Evolutionary conservation across 768 basidiomycete species (phyloP), one percentile per base, ranked within the genome.

Genomic region (Suillus alpinus): DNA sequence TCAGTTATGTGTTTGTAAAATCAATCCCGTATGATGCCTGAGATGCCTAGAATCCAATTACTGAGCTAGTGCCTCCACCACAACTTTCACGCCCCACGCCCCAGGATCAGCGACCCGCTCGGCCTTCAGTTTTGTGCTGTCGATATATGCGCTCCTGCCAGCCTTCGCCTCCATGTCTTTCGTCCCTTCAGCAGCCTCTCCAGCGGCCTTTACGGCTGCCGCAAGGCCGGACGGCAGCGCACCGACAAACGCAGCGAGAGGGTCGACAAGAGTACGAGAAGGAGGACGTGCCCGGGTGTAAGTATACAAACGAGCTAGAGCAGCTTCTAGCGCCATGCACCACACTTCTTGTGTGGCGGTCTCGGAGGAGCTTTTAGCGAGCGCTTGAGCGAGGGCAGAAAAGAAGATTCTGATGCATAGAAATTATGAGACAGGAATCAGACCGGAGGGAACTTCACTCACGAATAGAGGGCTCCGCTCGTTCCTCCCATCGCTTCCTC

Each of bases 401-500:
- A 95, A 94, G 78, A 94, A 95, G 62, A 96, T 95, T 2, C 94
- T 94, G 69, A 1, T 41, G 43, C 2, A 23, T 32, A 37, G 32
- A 0, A 36, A 18, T 16, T 51, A n/a, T 56, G 39, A 41, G 12
- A 36, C 50, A 9, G 43, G 39, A 12, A 20, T 8, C 53, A 41
- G 39, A 51, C 43, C 20, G 53, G 41, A 39, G 58, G 53, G 12
- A 34, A 6, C 12, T 34, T 37, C 29, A 83, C 91, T 60, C 65
- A 93, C 92, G 94, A 94, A 72, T 95, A 96, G 31, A 96, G 73
- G 0, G 94, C 93, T 3, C 94, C 94, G 64, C 89, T 91, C 6
- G 94, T 95, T 37, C 94, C 94, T 13, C 91, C 94, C 94, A 96
- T 96, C 18, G 80, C 78, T 65, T 91, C 87, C 71, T 94, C 92